Percentiles rank a stretch among this genome's conserved stretches.
Conservation (phyloP, 331 rosid genomes). For the Dryas integrifolia region DNA sequence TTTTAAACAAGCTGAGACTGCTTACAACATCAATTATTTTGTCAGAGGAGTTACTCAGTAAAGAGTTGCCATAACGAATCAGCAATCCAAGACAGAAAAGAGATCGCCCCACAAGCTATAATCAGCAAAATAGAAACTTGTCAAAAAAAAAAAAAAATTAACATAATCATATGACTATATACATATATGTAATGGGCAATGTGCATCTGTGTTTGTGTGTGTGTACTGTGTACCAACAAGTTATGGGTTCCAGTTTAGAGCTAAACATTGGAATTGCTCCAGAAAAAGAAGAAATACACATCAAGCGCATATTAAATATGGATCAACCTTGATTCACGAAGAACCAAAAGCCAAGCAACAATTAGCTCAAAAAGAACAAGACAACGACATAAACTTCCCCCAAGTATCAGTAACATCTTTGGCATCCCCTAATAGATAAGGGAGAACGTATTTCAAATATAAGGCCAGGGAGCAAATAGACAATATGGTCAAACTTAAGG, state of each 20-base stretch:
- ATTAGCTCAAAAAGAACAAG: background rate
- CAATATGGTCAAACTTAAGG: background rate
- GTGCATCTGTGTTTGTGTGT: background rate
- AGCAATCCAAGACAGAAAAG: conserved; percentile 92
- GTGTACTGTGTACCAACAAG: background rate
- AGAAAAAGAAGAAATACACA: background rate
- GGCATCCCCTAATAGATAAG: background rate
- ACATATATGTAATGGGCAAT: background rate
- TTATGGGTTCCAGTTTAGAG: background rate
- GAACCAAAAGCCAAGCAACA: background rate
- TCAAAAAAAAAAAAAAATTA: background rate
- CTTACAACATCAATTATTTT: conserved; percentile 47
- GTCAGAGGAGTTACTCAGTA: conserved; percentile 51
- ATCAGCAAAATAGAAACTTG: conserved; percentile 25
- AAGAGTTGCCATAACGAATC: conserved; percentile 79
- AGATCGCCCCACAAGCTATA: conserved; percentile 83
- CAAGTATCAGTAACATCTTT: background rate
- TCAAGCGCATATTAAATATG: background rate
- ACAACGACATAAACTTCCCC: background rate
- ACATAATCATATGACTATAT: background rate
- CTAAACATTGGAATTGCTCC: background rate
- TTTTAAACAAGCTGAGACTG: conserved; percentile 67
- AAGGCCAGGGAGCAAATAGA: no score
- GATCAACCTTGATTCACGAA: background rate
- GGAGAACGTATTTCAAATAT: background rate